Evolutionary conservation across 2,329 filamentous ascomycete species (phyloP).

Genomic region (Colletotrichum scovillei): DNA sequence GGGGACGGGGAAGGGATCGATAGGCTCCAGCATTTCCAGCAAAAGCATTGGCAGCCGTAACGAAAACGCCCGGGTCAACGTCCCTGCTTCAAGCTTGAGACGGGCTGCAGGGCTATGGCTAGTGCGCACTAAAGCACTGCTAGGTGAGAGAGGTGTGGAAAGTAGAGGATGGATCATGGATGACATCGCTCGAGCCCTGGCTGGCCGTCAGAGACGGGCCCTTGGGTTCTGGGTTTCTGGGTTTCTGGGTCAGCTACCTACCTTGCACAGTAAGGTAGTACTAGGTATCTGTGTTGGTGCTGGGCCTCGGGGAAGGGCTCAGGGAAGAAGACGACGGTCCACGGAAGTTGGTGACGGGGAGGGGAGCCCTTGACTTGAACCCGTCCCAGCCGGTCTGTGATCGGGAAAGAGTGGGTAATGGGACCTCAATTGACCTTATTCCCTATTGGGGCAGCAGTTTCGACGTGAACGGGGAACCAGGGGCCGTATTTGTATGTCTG

Average conservation of each 20-base stretch:
- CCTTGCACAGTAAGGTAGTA: too few species aligned
- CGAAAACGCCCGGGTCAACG: slow-evolving; percentile 29
- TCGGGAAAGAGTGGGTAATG: slow-evolving; percentile 9
- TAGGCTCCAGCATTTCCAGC: slow-evolving; percentile 39
- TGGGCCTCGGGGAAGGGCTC: neutral
- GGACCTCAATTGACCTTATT: slow-evolving; percentile 16
- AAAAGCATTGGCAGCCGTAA: slow-evolving; percentile 32
- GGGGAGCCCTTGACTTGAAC: neutral
- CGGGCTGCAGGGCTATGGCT: slow-evolving; percentile 31
- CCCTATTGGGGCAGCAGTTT: slow-evolving; percentile 22
- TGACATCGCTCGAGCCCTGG: slow-evolving; percentile 29
- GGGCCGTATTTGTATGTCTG: neutral
- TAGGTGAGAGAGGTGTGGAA: slow-evolving; percentile 10
- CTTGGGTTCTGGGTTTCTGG: slow-evolving; percentile 7
- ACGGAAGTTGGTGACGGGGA: neutral
- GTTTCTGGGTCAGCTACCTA: neutral
- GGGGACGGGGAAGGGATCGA: slow-evolving; percentile 45
- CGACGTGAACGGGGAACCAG: slow-evolving; percentile 8
- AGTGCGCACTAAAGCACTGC: neutral
- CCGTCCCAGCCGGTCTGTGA: slow-evolving; percentile 16
- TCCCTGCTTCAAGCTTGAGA: slow-evolving; percentile 20
- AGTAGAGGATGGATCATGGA: slow-evolving; percentile 19
- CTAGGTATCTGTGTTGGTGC: neutral
- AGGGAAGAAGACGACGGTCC: neutral
- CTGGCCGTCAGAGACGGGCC: slow-evolving; percentile 17